Base-by-base conservation (phyloP, 1,284 basidiomycete species). In the Microbotryomycetes sp. region DNA sequence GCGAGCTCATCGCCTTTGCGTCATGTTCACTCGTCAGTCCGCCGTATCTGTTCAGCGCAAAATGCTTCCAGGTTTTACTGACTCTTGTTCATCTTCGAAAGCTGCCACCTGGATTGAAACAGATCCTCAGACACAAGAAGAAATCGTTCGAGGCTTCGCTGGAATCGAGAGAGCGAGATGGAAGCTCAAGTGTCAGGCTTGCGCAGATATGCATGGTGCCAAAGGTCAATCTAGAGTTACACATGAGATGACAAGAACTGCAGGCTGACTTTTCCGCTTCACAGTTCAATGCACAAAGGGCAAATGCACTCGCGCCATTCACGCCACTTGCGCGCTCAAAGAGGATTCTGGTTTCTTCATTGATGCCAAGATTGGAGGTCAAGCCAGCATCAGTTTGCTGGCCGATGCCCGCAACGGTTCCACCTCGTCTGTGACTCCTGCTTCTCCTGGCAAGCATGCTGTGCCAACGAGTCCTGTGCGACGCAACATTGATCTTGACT, bases 131-230 rank as follows among this genome's bases (percentile, higher is more conserved):
- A 65, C 60, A 59, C 57, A 81, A 73, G 69, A 83, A 52, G 74
- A 79, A 61, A 79, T 84, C 42, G 84, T 92, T 2, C 86, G 86
- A 70, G 90, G 90, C 3, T 86, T 89, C 29, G 87, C 90, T 71
- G 84, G 81, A 4, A 89, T 96, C 65, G 86, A 87, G 25, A 90
- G 86, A 73, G 92, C 88, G 72, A 80, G 92, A 30, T 97, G 92
- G 92, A 86, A 85, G 71, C 73, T 96, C 76, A 94, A 92, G 86
- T 97, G 93, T 74, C 81, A 84, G 14, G 82, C 84, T 5, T 97
- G 93, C 74, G 80, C 81, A 29, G 88, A 85, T 67, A 80, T 79
- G 7, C 86, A 91, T 64, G 94, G 94, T 5, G 90, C 90, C 4
- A 92, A 92, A 60, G 55, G 65, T 69, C 26, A 54, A 59, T 23